Evolutionary conservation across 2,329 filamentous ascomycete species (phyloP).

Genomic region (Calonectria pauciramosa): DNA sequence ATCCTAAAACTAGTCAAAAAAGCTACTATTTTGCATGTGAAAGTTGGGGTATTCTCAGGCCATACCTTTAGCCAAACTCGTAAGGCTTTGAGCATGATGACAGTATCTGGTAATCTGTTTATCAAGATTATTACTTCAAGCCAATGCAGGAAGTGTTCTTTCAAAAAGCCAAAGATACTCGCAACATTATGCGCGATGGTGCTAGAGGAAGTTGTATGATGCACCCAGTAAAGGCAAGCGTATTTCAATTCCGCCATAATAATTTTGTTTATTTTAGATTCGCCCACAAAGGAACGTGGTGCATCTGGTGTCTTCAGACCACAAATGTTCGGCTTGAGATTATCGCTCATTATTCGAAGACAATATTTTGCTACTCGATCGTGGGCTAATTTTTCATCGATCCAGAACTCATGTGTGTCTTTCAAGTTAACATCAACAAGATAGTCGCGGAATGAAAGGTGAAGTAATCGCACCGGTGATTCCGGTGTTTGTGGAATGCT

Average conservation of each 20-base stretch:
- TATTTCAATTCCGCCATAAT: slow-evolving; percentile 13
- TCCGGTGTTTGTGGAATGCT: not conserved
- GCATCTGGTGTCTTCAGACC: not conserved
- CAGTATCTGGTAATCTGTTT: not conserved
- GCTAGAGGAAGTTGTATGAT: not conserved
- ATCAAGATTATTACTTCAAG: slow-evolving; percentile 2
- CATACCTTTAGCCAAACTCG: not conserved
- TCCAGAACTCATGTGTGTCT: not conserved
- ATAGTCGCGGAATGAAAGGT: slow-evolving; percentile 12
- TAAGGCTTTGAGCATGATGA: not conserved
- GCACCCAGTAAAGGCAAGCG: slow-evolving; percentile 11
- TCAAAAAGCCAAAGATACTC: not conserved
- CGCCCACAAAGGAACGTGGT: not conserved
- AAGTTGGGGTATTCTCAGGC: not conserved
- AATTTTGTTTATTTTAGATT: not conserved
- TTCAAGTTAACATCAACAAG: not conserved
- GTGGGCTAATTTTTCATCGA: not conserved
- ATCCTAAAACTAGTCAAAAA: not conserved
- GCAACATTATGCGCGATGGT: not conserved
- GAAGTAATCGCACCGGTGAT: not conserved
- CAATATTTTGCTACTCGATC: not conserved
- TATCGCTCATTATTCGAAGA: not conserved
- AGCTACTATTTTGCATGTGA: not conserved
- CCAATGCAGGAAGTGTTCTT: slow-evolving; percentile 7
- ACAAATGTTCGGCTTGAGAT: not conserved